These are phyloP conservation scores for Herpetomonas tarakana DNA, from an alignment of 208 protist species.

Conservation along the genomic window DNA sequence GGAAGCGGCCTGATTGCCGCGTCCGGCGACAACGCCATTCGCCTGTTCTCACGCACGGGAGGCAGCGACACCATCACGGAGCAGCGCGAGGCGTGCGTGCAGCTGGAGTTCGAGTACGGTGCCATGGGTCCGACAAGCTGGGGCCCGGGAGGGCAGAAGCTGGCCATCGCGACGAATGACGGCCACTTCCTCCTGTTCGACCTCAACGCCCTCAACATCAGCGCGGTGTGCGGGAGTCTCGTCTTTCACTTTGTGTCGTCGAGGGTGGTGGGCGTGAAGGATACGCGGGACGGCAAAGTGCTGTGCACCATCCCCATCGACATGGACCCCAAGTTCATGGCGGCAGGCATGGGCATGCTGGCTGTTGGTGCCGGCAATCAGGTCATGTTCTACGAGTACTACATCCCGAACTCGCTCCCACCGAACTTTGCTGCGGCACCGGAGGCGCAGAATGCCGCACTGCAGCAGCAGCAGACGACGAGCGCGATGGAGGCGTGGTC, in stretches of 20 bases:
- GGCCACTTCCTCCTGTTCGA: slow-evolving; percentile 80
- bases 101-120: slow-evolving; percentile 28
- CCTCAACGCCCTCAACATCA: slow-evolving; percentile 79
- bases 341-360: slow-evolving; percentile 76
- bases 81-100: slow-evolving; percentile 16
- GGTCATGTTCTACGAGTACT: slow-evolving; percentile 86
- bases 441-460: slow-evolving; percentile 14
- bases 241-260: slow-evolving; percentile 87
- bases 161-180: slow-evolving; percentile 70
- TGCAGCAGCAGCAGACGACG: background rate
- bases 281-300: slow-evolving; percentile 60
- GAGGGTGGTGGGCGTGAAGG: slow-evolving; percentile 81
- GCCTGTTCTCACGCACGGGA: slow-evolving; percentile 52
- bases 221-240: slow-evolving; percentile 54
- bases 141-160: slow-evolving; percentile 89
- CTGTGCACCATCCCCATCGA: slow-evolving; percentile 73
- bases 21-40: slow-evolving; percentile 38
- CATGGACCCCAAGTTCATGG: slow-evolving; percentile 86
- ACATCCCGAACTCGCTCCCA: slow-evolving; percentile 43
- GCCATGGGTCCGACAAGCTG: slow-evolving; percentile 38
- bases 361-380: slow-evolving; percentile 80
- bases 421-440: slow-evolving; percentile 5
- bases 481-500: slow-evolving; percentile 22
- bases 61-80: slow-evolving; percentile 60
- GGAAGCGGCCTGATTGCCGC: slow-evolving; percentile 49